Percentiles rank a stretch among this genome's conserved stretches.
phyloP scores from a whole-genome alignment of 805 yeast species.

The Candida nitratophila region DNA sequence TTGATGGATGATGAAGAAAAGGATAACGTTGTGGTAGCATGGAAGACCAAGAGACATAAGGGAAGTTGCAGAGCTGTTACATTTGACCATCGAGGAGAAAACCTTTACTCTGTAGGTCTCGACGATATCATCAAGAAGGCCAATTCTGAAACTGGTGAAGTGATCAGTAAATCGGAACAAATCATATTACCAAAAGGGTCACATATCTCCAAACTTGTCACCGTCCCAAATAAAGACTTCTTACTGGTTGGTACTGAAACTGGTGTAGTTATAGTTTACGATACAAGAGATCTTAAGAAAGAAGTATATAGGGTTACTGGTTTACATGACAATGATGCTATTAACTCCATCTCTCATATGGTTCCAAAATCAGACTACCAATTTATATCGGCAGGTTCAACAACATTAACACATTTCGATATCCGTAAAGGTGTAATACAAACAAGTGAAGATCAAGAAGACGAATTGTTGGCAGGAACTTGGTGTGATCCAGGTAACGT shows the following conservation, averaged over 20 bases:
- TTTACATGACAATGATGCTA: constrained; percentile 73
- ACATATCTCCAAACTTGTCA: constrained; percentile 35
- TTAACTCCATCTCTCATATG: constrained; percentile 68
- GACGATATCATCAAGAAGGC: constrained; percentile 79
- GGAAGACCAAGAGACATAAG: constrained; percentile 91
- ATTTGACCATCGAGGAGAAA: constrained; percentile 57
- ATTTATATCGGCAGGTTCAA: constrained; percentile 73
- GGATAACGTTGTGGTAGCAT: constrained; percentile 29
- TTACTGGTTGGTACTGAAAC: constrained; percentile 59
- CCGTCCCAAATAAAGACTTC: constrained; percentile 40
- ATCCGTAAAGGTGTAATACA: constrained; percentile 60
- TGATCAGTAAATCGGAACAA: constrained; percentile 41
- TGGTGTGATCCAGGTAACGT: constrained; percentile 59
- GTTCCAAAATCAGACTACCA: constrained; percentile 70
- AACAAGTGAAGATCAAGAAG: constrained; percentile 85
- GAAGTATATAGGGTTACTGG: constrained; percentile 41
- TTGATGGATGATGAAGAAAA: constrained; percentile 19
- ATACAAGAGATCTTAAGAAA: constrained; percentile 40
- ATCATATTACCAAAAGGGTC: constrained; percentile 4
- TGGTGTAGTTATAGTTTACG: constrained; percentile 61
- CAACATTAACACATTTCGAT: constrained; percentile 74
- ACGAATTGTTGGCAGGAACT: constrained; percentile 75
- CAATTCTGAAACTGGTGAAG: constrained; percentile 65
- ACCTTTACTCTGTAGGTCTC: constrained; percentile 65
- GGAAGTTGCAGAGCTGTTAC: constrained; percentile 74